Percentiles rank a stretch among this genome's conserved stretches.
Conservation (phyloP, 805 yeast genomes). For the Ogataea paraovalis region DNA sequence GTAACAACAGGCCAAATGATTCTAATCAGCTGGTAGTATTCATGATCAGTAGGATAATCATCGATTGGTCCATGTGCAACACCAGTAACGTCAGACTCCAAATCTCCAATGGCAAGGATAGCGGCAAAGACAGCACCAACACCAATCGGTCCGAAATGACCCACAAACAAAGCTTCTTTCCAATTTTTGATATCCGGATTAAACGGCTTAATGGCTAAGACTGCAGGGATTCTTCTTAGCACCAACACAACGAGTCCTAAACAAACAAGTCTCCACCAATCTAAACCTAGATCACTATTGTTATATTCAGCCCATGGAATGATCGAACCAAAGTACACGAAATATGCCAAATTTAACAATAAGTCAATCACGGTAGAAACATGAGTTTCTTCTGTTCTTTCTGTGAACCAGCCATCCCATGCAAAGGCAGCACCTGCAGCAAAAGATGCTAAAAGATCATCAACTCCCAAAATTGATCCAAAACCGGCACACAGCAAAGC, state of each 20-base stretch:
- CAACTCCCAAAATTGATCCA: constrained; percentile 64
- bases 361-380: constrained; percentile 65
- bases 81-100: constrained; percentile 35
- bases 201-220: constrained; percentile 49
- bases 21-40: constrained; percentile 30
- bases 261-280: constrained; percentile 50
- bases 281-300: constrained; percentile 38
- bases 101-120: constrained; percentile 31
- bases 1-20: constrained; percentile 50
- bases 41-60: constrained; percentile 25
- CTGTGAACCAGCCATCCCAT: constrained; percentile 68
- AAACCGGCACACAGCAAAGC: constrained; percentile 57
- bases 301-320: constrained; percentile 68
- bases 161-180: constrained; percentile 68
- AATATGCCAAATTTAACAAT: constrained; percentile 59
- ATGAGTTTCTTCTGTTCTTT: constrained; percentile 55
- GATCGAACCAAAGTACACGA: constrained; percentile 66
- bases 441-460: constrained; percentile 67
- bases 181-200: constrained; percentile 60
- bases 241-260: constrained; percentile 49
- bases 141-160: constrained; percentile 78
- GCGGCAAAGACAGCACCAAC: constrained; percentile 36
- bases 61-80: constrained; percentile 33
- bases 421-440: constrained; percentile 71
- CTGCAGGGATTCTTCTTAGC: constrained; percentile 53